Base-by-base conservation (phyloP, 78 protist species). In the Creolimax fragrantissima region DNA sequence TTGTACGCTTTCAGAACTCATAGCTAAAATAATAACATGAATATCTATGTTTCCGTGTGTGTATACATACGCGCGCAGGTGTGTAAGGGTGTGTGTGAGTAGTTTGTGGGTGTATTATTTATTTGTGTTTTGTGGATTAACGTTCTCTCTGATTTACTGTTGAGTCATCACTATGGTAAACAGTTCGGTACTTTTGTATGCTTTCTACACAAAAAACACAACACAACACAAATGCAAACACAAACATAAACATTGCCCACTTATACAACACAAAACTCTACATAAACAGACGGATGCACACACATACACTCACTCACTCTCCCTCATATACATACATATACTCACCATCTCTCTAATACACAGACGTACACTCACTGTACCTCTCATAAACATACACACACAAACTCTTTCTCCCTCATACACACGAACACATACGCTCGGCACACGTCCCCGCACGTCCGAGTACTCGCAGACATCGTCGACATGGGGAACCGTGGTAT, bases 401-500 rank as follows among this genome's bases (percentile, higher is more conserved):
- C 74, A 58, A 17, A 58, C 74, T 32, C 74, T 32, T 58, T 32
- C 74, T 32, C 74, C 24, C 74, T 32, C 11, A 58, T 58, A 58
- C 24, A 58, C 24, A 58, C 24, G 24, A 32, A 58, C 74, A 58
- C 24, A 58, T 58, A 58, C n/a, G n/a, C n/a, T 58, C 11, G 11
- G 74, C 24, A 58, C 24, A 58, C 24, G 24, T 58, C 39, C 24
- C 11, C 24, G 24, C 24, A 58, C 24, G 24, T 32, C 11, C 74
- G 24, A 58, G 24, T 24, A 58, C 24, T 32, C 74, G 24, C 1
- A 58, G 11, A 58, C 24, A 58, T 58, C 74, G 84, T 44, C 36
- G 85, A 32, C 17, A 36, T 81, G 93, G 84, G 44, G 43, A 84
- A 92, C 3, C 4, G 35, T 42, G 92, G 94, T 41, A 94, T 96